Percentiles rank a stretch among this genome's conserved stretches.
Evolutionary conservation across 345 rosid genomes (phyloP).

Genomic region (Linum usitatissimum): DNA sequence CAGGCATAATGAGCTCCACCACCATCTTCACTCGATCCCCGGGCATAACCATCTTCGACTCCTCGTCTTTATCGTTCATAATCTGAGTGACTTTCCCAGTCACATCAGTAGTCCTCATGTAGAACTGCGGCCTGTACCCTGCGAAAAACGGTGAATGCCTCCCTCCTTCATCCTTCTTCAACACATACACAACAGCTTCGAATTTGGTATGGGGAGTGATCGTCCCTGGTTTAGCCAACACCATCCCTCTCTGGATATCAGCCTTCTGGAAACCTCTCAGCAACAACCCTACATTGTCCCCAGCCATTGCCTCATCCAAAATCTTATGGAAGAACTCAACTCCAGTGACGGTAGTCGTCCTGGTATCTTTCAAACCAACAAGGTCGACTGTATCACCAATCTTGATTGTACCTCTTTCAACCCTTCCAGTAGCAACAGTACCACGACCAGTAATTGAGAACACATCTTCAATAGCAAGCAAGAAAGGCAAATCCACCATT

Average conservation of each 20-base stretch:
- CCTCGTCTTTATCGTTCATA: constrained; percentile 87
- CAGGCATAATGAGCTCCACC: constrained; percentile 83
- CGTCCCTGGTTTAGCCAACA: constrained; percentile 72
- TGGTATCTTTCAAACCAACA: neutral
- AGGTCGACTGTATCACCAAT: constrained; percentile 43
- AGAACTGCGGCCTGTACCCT: constrained; percentile 86
- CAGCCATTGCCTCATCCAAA: constrained; percentile 2
- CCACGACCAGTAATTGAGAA: constrained; percentile 3
- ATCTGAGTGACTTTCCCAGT: constrained; percentile 66
- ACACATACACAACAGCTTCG: constrained; percentile 61
- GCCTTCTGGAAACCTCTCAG: constrained; percentile 80
- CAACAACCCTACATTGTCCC: constrained; percentile 29
- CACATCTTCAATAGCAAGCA: constrained; percentile 6
- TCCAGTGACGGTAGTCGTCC: neutral
- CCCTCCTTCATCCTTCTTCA: constrained; percentile 98
- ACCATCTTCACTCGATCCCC: constrained; percentile 92
- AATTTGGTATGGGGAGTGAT: constrained; percentile 79
- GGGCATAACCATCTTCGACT: constrained; percentile 97
- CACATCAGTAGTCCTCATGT: constrained; percentile 93
- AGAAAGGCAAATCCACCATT: neutral
- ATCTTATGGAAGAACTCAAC: constrained; percentile 9
- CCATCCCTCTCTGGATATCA: constrained; percentile 96
- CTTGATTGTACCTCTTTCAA: constrained; percentile 73
- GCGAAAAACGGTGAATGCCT: constrained; percentile 86
- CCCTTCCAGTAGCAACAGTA: constrained; percentile 63